Percentiles rank a stretch among this genome's conserved stretches.
phyloP scores from a whole-genome alignment of 164 flowering plant species.

The Dillenia turbinata region DNA sequence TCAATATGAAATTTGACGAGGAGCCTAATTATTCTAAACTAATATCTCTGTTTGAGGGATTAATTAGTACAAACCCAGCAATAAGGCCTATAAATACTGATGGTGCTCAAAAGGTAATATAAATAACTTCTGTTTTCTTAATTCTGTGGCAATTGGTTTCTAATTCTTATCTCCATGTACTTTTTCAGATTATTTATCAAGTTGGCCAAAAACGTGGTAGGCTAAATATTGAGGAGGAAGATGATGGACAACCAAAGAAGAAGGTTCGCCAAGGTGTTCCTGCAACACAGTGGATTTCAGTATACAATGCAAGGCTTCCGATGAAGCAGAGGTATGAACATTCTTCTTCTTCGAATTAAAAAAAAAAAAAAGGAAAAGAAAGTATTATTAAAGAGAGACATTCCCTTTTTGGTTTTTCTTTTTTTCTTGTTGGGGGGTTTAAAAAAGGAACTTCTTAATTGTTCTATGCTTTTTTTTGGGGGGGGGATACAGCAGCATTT shows the following conservation, averaged over 20 bases:
- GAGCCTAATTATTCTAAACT: conserved; percentile 82
- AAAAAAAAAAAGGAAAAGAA: no score
- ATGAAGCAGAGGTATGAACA: conserved; percentile 76
- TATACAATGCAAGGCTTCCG: conserved; percentile 73
- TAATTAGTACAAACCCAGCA: conserved; percentile 77
- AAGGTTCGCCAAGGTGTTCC: conserved; percentile 88
- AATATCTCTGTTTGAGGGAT: conserved; percentile 67
- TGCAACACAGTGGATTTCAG: conserved; percentile 88
- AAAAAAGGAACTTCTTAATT: no score
- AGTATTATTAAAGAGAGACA: no score
- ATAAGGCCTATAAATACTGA: conserved; percentile 80
- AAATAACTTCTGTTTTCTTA: background rate
- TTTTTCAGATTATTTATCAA: conserved; percentile 52
- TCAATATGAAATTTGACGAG: conserved; percentile 90
- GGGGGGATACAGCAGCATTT: no score
- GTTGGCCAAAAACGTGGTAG: conserved; percentile 91
- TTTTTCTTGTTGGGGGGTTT: background rate
- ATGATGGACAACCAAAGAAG: conserved; percentile 73
- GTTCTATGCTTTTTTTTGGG: no score
- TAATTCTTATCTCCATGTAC: background rate
- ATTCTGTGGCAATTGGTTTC: background rate
- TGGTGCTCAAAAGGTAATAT: conserved; percentile 79
- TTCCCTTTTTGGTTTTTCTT: background rate
- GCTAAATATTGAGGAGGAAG: conserved; percentile 62
- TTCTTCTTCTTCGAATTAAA: background rate